Evolutionary conservation across 176 grass and related monocot species (phyloP), one percentile per base, ranked within the genome.

Genomic region (Typha latifolia): DNA sequence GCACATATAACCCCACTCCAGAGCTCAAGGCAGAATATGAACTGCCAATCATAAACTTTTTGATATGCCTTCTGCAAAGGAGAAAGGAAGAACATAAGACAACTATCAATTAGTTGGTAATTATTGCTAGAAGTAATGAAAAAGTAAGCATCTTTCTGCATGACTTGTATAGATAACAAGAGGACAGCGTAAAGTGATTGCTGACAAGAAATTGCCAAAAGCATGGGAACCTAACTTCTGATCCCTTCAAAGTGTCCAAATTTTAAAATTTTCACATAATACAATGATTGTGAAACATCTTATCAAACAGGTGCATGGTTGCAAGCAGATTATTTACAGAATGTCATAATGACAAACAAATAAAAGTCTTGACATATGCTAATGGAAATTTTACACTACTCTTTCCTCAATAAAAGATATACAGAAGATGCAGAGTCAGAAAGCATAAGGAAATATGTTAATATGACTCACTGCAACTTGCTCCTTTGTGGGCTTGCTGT

Each of bases 11-110:
- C 72, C 63, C 75, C 72, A 32, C 88, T 86, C 93, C 93, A 97
- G 68, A 97, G 80, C 78, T 97, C 88, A 69, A 97, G 88, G 72
- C 93, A 97, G 62, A 97, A 88, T 84, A 96, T 91, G 78, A 88
- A 96, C 78, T 96, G 93, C 88, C 93, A 97, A 73, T 97, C 85
- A 77, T 86, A 97, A 67, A 91, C 81, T 48, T 83, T 91, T 70
- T 91, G 93, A 59, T 97, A 89, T 32, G 88, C 77, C 86, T 97
- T 97, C 93, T 97, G 81, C 68, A 84, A 12, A 81, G 69, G 49
- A 72, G 66, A 61, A 49, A 51, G 31, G 27, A 51, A 29, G 14
- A 80, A 62, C 47, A 63, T 69, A 29, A 78, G 29, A 62, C 47
- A 51, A 77, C 29, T 43, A 74, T 62, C 51, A 57, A 48, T 26